A percentile compares a stretch with the other conserved stretches of the same genome.
Conservation (phyloP, 2,329 filamentous ascomycete species). For the Magnaporthales sp. region DNA sequence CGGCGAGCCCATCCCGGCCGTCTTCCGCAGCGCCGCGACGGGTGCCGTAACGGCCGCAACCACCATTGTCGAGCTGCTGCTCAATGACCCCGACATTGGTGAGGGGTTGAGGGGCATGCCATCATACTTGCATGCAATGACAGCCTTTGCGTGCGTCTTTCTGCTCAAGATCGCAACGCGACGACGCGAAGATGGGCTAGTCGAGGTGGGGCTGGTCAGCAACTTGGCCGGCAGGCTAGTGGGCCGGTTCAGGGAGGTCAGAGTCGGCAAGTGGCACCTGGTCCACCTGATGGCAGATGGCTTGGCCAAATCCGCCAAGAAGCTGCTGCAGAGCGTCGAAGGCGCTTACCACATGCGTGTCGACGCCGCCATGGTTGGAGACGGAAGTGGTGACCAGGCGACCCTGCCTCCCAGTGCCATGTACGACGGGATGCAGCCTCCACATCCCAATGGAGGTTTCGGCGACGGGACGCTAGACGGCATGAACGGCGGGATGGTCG, state of each 20-base stretch:
- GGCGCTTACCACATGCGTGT: neutral
- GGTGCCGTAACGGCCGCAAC: slow-evolving; percentile 19
- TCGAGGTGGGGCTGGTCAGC: slow-evolving; percentile 26
- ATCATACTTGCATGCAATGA: slow-evolving; percentile 43
- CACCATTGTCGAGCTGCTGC: slow-evolving; percentile 26
- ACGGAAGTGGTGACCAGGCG: neutral
- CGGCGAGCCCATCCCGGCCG: slow-evolving; percentile 6
- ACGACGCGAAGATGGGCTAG: slow-evolving; percentile 24
- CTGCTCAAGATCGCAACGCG: slow-evolving; percentile 37
- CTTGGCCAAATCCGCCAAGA: slow-evolving; percentile 21
- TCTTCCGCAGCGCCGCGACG: slow-evolving; percentile 10
- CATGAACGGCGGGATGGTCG: neutral
- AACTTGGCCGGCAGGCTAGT: slow-evolving; percentile 28
- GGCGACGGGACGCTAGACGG: neutral
- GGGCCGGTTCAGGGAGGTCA: slow-evolving; percentile 27
- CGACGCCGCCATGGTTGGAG: neutral
- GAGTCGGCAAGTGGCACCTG: slow-evolving; percentile 34
- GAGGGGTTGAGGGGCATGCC: slow-evolving; percentile 31
- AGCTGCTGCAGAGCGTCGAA: neutral
- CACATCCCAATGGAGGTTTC: neutral
- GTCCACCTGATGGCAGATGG: slow-evolving; percentile 36
- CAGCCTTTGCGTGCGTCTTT: slow-evolving; percentile 43
- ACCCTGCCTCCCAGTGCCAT: neutral
- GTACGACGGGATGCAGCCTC: neutral
- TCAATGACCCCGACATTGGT: slow-evolving; percentile 24